Base-by-base conservation (phyloP, 2,329 filamentous ascomycete species). In the Aspergillus pseudotamarii region DNA sequence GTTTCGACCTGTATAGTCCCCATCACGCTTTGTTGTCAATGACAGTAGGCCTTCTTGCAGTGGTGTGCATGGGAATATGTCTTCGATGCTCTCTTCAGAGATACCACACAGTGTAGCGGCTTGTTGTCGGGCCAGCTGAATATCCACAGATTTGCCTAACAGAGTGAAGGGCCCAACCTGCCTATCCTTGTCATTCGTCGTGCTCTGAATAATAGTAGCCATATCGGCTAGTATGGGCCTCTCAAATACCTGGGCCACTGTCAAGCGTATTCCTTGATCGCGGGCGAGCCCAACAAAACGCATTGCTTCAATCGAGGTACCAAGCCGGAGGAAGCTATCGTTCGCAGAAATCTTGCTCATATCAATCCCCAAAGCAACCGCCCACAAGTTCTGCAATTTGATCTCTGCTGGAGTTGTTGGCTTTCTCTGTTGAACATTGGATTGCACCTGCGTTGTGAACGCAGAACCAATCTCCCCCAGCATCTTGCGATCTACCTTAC, bases 21-120 rank as follows among this genome's bases (percentile, higher is more conserved):
- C 58, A 36, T 55, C 36, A 2, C 26, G 32, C 26, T 54, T 61
- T 10, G 48, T 46, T 8, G 55, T 41, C 12, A 64, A 23, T 23
- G 62, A 34, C 21, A 61, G 48, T 10, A 64, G 55, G 6, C 58
- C 62, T 28, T 64, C 59, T 26, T 64, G 62, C 5, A 61, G 14
- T 19, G 58, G 62, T 23, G 59, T 64, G 26, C 62, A 64, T 28
- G 62, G 62, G n/a, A 57, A 57, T n/a, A 61, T 50, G 34, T 59
- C 57, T 34, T 45, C 41, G n/a, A 58, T 32, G 30, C 12, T 26
- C n/a, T 34, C 16, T 51, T 51, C 48, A 34, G 11, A 28, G 45
- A 51, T 53, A 21, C 26, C 48, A 19, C 26, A 51, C 26, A 51
- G 48, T 26, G 45, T 14, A 14, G 45, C 21, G 26, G 9, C 51